Conservation (phyloP, 1,139 yeast genomes). For the Saccharomyces uvarum region DNA sequence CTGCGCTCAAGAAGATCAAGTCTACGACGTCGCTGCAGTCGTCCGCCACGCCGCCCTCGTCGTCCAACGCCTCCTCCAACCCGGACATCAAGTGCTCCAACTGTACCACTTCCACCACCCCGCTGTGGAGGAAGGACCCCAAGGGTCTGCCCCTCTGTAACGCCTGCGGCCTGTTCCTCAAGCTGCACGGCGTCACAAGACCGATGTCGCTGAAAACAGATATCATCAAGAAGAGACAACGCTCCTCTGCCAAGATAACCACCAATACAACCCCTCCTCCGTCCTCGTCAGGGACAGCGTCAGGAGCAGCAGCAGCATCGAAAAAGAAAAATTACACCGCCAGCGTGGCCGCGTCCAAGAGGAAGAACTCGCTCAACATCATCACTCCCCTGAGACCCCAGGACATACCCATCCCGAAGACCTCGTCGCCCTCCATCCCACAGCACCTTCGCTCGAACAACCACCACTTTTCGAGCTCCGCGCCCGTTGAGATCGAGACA, state of each 20-base stretch:
- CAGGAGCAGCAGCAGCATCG: too few relatives aligned
- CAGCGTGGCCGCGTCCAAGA: background rate
- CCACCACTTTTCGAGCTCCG: background rate
- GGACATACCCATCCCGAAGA: background rate
- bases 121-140: constrained; percentile 90
- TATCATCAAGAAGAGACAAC: constrained; percentile 72
- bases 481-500: background rate
- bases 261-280: constrained; percentile 1
- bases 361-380: constrained; percentile 1
- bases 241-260: constrained; percentile 19
- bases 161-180: constrained; percentile 88
- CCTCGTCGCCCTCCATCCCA: background rate
- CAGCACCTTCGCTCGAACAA: background rate
- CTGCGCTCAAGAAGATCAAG: background rate
- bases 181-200: constrained; percentile 87
- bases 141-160: constrained; percentile 90
- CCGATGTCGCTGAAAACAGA: constrained; percentile 88
- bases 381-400: background rate
- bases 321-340: constrained; percentile 2
- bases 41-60: background rate
- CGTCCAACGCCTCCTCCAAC: background rate
- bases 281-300: too few relatives aligned
- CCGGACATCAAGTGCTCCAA: constrained; percentile 52
- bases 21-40: background rate
- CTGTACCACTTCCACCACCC: constrained; percentile 89